Percentiles rank a stretch among this genome's conserved stretches.
phyloP scores from a whole-genome alignment of 805 yeast genomes.

The Wickerhamia fluorescens region DNA sequence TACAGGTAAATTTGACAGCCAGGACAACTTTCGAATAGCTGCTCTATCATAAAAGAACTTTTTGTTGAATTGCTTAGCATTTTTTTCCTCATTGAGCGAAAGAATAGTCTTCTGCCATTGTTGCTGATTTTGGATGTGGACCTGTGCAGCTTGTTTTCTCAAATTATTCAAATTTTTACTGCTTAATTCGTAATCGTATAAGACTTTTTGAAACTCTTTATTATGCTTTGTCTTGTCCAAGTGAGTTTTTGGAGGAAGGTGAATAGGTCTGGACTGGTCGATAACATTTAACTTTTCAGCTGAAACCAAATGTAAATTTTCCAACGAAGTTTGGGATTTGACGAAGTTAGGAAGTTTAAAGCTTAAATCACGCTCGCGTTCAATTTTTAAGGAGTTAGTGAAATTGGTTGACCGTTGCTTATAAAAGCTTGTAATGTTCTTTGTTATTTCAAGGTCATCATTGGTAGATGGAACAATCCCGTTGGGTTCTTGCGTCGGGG shows the following conservation, averaged over 20 bases:
- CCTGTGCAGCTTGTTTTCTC: conserved; percentile 13
- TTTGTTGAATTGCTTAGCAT: conserved; percentile 16
- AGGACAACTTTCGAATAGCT: conserved; percentile 23
- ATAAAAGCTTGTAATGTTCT: conserved; percentile 31
- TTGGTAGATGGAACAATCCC: conserved; percentile 7
- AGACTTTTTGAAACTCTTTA: conserved; percentile 42
- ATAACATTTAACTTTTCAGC: conserved; percentile 49
- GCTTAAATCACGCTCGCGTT: conserved; percentile 26
- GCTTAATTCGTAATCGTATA: conserved; percentile 32
- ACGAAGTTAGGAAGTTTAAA: conserved; percentile 33
- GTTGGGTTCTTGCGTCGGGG: conserved; percentile 5
- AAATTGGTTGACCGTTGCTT: conserved; percentile 27
- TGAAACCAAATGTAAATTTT: conserved; percentile 55
- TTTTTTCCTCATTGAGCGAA: conserved; percentile 7
- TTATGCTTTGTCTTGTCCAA: conserved; percentile 51
- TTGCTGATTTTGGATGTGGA: conserved; percentile 16
- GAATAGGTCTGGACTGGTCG: conserved; percentile 60
- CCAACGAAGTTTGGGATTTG: conserved; percentile 39
- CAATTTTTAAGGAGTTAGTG: conserved; percentile 22
- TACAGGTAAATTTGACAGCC: conserved; percentile 31
- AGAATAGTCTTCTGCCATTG: conserved; percentile 20
- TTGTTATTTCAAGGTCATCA: conserved; percentile 28
- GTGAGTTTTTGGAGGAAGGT: conserved; percentile 60
- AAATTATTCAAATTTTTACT: conserved; percentile 17
- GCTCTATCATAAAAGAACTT: conserved; percentile 22